Base-by-base conservation (phyloP, 768 basidiomycete genomes). In the Serendipita sp. region DNA sequence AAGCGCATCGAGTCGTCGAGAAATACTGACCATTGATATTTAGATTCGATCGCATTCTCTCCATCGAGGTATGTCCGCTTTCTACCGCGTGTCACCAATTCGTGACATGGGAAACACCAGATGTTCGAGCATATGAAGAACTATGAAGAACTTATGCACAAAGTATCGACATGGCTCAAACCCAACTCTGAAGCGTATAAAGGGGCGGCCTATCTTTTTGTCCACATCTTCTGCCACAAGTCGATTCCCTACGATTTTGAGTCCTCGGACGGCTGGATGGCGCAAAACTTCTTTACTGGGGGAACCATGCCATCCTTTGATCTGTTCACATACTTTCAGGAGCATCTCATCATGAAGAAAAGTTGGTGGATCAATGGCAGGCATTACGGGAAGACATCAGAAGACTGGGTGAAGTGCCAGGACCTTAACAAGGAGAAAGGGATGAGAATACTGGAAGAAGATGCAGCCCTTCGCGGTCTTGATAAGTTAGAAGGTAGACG, bases 61-160 rank as follows among this genome's bases (percentile, higher is more conserved):
- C 83, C 2, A 85, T 88, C 62, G 86, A 87, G 73, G 85, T 83
- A 70, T 13, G 66, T 45, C 7, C 4, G 38, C 4, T 41, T 15
- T 63, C 15, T 16, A 54, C 54, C 8, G 11, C 63, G 44, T 60
- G n/a, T 23, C 13, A 41, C 38, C 3, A 41, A 23, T 36, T n/a
- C 30, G 47, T 30, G 16, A 48, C 41, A 11, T 23, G 44, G 11
- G n/a, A 38, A 5, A 18, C 47, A n/a, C 16, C 63, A 83, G 81
- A 84, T 85, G 83, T 85, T 86, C 68, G 85, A 86, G 69, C 85
- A 87, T 71, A 85, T 86, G 84, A 86, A 86, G 74, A 85, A 85
- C 70, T 87, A 87, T 73, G 75, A 85, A 64, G 71, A 73, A 7
- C 78, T 88, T 7, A 75, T 87, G 65, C 72, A 75, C 63, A 87